phyloP scores from a whole-genome alignment of 2,329 filamentous ascomycete species.

The Fusarium piperis region DNA sequence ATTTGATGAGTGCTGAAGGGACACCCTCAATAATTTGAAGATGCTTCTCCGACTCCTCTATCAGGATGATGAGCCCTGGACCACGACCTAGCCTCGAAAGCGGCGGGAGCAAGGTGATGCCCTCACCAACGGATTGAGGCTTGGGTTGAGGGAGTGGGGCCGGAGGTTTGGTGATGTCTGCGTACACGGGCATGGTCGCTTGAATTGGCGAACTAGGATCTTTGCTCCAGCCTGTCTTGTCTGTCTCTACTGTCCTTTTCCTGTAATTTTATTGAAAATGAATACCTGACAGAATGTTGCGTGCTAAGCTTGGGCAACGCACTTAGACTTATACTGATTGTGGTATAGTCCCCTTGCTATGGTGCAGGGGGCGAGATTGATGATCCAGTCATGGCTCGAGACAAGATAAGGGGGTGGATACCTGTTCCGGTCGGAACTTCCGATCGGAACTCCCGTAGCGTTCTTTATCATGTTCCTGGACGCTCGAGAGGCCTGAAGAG shows the following conservation, averaged over 20 bases:
- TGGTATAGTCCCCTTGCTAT: neutral
- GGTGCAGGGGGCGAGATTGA: neutral
- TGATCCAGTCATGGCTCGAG: neutral
- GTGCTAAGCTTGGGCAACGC: neutral
- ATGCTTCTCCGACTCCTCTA: conserved; percentile 32
- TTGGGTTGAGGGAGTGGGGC: conserved; percentile 34
- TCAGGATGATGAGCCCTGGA: conserved; percentile 38
- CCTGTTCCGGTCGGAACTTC: conserved; percentile 16
- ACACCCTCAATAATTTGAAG: conserved; percentile 44
- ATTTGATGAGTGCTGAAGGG: conserved; percentile 70
- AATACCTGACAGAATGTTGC: neutral
- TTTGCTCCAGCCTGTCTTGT: neutral
- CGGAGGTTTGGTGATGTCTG: conserved; percentile 40
- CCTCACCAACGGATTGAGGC: conserved; percentile 19
- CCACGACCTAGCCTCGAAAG: conserved; percentile 48
- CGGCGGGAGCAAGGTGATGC: conserved; percentile 44
- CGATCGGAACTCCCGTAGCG: conserved; percentile 18
- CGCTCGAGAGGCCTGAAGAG: neutral
- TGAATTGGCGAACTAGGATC: neutral
- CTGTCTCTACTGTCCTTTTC: neutral
- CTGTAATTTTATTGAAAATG: neutral
- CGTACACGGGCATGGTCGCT: conserved; percentile 22
- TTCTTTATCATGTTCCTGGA: neutral
- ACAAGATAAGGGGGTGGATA: neutral
- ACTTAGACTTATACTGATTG: neutral